A percentile compares a stretch with the other conserved stretches of the same genome.
phyloP scores from a whole-genome alignment of 2,329 filamentous ascomycete species.

The Phialophora verrucosa region DNA sequence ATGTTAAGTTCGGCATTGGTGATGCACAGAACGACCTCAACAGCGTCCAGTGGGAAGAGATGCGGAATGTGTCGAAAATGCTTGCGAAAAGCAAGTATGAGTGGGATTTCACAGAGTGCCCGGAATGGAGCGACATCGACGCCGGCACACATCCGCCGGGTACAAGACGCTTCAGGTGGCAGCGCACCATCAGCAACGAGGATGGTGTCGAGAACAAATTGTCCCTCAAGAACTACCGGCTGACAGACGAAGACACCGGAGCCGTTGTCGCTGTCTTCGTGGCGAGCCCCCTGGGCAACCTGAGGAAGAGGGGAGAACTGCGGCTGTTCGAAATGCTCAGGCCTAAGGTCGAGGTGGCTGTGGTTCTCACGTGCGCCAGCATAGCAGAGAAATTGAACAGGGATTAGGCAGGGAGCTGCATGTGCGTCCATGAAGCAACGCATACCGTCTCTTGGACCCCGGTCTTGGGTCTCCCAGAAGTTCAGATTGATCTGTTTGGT shows the following conservation, averaged over 20 bases:
- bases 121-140: not conserved
- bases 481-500: not conserved
- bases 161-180: conserved; percentile 16
- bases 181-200: not conserved
- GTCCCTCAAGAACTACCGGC: conserved; percentile 10
- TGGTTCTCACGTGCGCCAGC: conserved; percentile 15
- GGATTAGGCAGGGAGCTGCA: not conserved
- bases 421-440: not conserved
- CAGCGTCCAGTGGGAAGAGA: conserved; percentile 15
- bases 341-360: not conserved
- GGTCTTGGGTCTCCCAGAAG: not conserved
- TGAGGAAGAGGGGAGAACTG: conserved; percentile 9
- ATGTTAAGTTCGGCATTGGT: conserved; percentile 13
- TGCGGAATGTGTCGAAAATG: conserved; percentile 6
- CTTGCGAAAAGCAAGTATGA: not conserved
- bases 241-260: conserved; percentile 13
- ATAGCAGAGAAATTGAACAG: conserved; percentile 11
- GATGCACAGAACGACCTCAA: conserved; percentile 4
- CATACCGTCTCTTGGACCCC: not conserved
- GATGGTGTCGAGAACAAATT: conserved; percentile 10
- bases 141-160: not conserved
- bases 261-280: conserved; percentile 14
- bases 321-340: conserved; percentile 13
- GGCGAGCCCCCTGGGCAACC: not conserved
- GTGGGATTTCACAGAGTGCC: conserved; percentile 8